Conservation (phyloP, 148 eudicot genomes). For the Agrostemma githago region DNA sequence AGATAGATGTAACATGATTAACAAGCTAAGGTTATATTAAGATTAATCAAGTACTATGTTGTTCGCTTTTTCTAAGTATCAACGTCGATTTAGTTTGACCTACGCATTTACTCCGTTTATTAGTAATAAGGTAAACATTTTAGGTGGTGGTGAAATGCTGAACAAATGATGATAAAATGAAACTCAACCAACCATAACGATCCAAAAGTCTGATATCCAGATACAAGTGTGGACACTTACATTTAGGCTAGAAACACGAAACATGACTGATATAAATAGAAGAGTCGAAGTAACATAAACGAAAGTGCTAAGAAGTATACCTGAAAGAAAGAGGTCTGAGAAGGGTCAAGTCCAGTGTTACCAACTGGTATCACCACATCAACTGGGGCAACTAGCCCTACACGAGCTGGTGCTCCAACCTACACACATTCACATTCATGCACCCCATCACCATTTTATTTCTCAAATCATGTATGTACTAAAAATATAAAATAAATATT, state of each 20-base stretch:
- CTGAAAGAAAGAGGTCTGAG: slow-evolving; percentile 62
- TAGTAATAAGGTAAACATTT: too few species aligned
- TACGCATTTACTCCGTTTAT: too few species aligned
- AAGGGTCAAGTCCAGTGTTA: slow-evolving; percentile 56
- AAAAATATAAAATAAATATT: not conserved
- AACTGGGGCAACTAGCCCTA: slow-evolving; percentile 53
- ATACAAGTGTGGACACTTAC: not conserved
- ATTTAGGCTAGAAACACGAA: too few species aligned
- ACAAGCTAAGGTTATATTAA: too few species aligned
- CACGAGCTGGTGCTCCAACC: slow-evolving; percentile 71
- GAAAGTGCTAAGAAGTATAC: slow-evolving; percentile 12
- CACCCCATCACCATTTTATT: not conserved
- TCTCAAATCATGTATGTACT: not conserved
- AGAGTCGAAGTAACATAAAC: not conserved
- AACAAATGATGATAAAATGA: too few species aligned
- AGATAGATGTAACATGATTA: too few species aligned
- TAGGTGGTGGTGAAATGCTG: too few species aligned
- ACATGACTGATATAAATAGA: not conserved
- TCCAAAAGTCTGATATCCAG: not conserved
- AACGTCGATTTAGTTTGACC: too few species aligned
- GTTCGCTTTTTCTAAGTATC: too few species aligned
- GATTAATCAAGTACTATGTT: too few species aligned
- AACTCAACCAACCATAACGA: too few species aligned
- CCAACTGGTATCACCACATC: slow-evolving; percentile 64
- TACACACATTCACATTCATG: not conserved